phyloP scores from a whole-genome alignment of 345 rosid genomes.

The Pistacia vera region DNA sequence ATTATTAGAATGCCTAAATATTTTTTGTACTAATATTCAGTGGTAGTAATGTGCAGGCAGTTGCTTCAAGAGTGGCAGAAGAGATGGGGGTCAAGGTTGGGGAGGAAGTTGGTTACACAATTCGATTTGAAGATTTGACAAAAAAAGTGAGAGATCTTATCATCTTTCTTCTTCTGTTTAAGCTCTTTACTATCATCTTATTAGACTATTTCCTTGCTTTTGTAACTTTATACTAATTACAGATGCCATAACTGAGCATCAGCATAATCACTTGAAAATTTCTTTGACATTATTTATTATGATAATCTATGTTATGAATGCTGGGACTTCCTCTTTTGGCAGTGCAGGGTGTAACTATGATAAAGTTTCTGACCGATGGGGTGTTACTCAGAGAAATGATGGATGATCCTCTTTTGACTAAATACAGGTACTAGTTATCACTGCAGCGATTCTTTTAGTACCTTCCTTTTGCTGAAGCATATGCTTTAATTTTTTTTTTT shows the following conservation, averaged over 20 bases:
- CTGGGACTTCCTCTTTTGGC: slow-evolving; percentile 33
- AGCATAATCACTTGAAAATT: neutral
- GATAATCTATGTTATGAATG: slow-evolving; percentile 7
- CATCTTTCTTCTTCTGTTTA: neutral
- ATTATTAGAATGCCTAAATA: neutral
- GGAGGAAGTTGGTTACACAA: slow-evolving; percentile 93
- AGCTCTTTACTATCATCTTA: neutral
- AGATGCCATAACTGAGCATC: slow-evolving; percentile 4
- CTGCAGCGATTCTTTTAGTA: slow-evolving; percentile 2
- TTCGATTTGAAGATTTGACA: slow-evolving; percentile 88
- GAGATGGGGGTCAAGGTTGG: slow-evolving; percentile 96
- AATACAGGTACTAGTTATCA: slow-evolving; percentile 68
- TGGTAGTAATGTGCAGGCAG: slow-evolving; percentile 56
- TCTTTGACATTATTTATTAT: neutral
- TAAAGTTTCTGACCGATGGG: slow-evolving; percentile 95
- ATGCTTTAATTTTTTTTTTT: slow-evolving; percentile 8
- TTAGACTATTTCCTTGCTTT: slow-evolving; percentile 6
- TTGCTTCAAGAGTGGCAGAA: slow-evolving; percentile 94
- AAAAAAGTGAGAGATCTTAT: slow-evolving; percentile 54
- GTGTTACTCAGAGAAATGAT: slow-evolving; percentile 95
- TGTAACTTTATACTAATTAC: neutral
- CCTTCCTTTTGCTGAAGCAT: neutral
- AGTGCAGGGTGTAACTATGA: slow-evolving; percentile 69
- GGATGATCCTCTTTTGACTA: slow-evolving; percentile 98
- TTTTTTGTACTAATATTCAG: slow-evolving; percentile 14